These are phyloP conservation scores for Calycina herbarum DNA, from an alignment of 2,329 filamentous ascomycete species.

Conservation along the genomic window DNA sequence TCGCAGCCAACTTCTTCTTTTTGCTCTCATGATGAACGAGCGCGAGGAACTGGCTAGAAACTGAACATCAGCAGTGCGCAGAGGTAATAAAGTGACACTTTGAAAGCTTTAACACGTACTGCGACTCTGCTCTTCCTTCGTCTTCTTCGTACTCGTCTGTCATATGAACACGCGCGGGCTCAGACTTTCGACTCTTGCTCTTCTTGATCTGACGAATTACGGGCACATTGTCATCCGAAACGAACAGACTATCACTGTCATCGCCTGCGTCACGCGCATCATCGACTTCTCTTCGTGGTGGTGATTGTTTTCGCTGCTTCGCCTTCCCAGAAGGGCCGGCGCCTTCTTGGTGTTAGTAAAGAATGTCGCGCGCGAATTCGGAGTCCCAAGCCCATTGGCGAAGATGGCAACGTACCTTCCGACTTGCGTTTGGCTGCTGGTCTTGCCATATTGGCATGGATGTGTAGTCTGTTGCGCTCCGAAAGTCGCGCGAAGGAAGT, in stretches of 20 bases:
- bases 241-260: constrained; percentile 16
- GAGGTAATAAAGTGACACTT: neutral
- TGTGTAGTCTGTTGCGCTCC: neutral
- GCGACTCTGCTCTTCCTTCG: constrained; percentile 30
- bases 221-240: constrained; percentile 2
- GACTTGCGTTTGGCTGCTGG: constrained; percentile 23
- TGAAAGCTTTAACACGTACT: constrained; percentile 25
- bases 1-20: constrained; percentile 26
- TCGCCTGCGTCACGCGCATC: constrained; percentile 13
- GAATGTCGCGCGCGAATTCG: neutral
- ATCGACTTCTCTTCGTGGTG: constrained; percentile 11
- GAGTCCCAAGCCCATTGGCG: neutral
- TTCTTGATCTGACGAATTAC: constrained; percentile 23
- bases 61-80: constrained; percentile 3
- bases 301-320: constrained; percentile 23
- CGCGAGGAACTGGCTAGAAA: constrained; percentile 28
- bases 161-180: constrained; percentile 20
- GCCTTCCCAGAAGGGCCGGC: constrained; percentile 21
- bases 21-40: constrained; percentile 26
- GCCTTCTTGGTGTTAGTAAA: constrained; percentile 21
- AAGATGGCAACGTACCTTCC: constrained; percentile 22
- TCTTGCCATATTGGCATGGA: constrained; percentile 11
- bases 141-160: constrained; percentile 33
- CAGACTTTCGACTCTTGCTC: constrained; percentile 26
- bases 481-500: too few species aligned